Base-by-base conservation (phyloP, 495 filamentous ascomycete species). In the Penicillium soppii region DNA sequence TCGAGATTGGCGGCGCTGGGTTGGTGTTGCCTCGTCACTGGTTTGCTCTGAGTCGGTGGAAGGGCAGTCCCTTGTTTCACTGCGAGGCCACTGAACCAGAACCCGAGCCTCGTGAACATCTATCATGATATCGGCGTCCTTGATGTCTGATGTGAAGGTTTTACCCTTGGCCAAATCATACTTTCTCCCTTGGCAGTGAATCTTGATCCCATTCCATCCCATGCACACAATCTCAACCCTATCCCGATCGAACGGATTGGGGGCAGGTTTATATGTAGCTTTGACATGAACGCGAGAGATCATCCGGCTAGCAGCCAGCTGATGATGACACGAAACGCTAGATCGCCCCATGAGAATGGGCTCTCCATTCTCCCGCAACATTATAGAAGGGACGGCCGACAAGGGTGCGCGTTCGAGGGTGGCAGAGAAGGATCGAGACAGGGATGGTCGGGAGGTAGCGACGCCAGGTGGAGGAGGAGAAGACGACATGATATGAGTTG, bases 81-180 rank as follows among this genome's bases (percentile, higher is more conserved):
- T 75, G 48, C 72, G 80, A 22, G 94, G 94, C 94, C 94, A 98
- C 65, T 82, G 81, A 43, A 98, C 70, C 66, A 95, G 71, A 6
- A 97, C 91, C 38, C 94, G 84, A 42, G 92, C 86, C 59, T 97
- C 91, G 48, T 95, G 90, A 25, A 97, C 91, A 73, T 97, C 91
- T 48, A 97, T 73, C 87, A 98, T 95, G 62, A 98, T 92, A 62
- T 96, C 90, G 27, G 84, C 86, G 61, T 85, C 79, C 64, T 92
- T 91, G 35, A 90, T 92, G 70, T 95, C 90, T 47, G 92, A 95
- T 21, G 84, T 87, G 70, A 96, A 98, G 22, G 83, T 86, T 67
- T 95, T 91, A 6, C 87, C 91, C 73, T 95, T 97, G 38, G 73
- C 76, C 68, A 98, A 66, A 54, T 95, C 89, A 77, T 87, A 94